Evolutionary conservation across 345 rosid genomes (phyloP).

Genomic region (Rhodomyrtus tomentosa): DNA sequence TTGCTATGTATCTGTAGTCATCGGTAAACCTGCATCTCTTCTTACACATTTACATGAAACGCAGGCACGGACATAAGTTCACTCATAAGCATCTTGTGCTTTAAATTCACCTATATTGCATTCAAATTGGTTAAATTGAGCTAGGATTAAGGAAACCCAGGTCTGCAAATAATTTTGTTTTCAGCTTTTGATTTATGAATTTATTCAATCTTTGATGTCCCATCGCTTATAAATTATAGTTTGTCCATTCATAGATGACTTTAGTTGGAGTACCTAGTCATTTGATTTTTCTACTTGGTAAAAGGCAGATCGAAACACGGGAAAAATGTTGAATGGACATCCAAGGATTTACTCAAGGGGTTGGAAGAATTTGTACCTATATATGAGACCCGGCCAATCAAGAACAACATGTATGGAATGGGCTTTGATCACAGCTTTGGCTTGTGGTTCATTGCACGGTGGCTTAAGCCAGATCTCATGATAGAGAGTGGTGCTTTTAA

Average conservation of each 20-base stretch:
- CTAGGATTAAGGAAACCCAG: background rate
- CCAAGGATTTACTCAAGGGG: slow-evolving; percentile 83
- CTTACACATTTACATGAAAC: background rate
- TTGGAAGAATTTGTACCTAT: slow-evolving; percentile 88
- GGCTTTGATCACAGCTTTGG: slow-evolving; percentile 99
- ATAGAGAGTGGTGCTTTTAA: slow-evolving; percentile 98
- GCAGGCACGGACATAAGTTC: background rate
- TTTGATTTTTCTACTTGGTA: slow-evolving; percentile 58
- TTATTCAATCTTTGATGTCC: background rate
- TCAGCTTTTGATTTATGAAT: background rate
- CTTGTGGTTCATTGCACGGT: slow-evolving; percentile 82
- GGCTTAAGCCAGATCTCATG: slow-evolving; percentile 93
- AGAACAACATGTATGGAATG: slow-evolving; percentile 94
- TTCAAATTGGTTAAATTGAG: background rate
- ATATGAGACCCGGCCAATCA: slow-evolving; percentile 89
- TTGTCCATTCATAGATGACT: background rate
- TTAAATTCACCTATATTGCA: background rate
- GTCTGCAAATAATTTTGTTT: background rate
- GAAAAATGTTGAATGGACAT: slow-evolving; percentile 86
- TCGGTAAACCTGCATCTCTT: background rate
- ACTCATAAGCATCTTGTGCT: background rate
- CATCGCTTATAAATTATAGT: background rate
- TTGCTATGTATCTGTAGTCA: background rate
- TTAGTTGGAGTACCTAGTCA: background rate
- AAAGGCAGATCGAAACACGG: slow-evolving; percentile 99